A percentile compares a stretch with the other conserved stretches of the same genome.
Conservation (phyloP, 306 rosid genomes). For the Corylus heterophylla region DNA sequence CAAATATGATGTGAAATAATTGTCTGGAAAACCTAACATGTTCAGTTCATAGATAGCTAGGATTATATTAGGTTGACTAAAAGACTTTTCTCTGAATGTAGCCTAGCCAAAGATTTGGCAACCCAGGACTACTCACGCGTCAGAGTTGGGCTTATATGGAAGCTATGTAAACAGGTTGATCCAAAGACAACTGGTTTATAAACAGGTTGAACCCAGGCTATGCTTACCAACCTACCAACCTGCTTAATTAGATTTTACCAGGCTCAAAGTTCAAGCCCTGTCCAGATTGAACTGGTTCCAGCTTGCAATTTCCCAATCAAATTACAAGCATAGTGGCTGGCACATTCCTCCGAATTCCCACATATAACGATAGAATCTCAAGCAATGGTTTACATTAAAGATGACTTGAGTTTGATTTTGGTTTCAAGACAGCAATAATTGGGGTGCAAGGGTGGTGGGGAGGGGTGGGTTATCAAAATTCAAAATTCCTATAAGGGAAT, state of each 20-base stretch:
- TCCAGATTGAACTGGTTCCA: not conserved
- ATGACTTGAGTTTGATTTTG: not conserved
- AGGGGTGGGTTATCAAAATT: not conserved
- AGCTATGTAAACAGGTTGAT: not conserved
- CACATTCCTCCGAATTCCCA: not conserved
- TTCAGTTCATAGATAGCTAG: not conserved
- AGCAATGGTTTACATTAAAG: not conserved
- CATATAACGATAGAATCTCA: not conserved
- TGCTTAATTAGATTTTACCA: not conserved
- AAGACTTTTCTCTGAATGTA: not conserved
- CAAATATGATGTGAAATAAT: not conserved
- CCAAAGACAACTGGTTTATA: not conserved
- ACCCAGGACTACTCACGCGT: not conserved
- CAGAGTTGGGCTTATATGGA: not conserved
- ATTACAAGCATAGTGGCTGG: not conserved
- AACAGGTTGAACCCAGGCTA: not conserved
- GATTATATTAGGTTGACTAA: not conserved
- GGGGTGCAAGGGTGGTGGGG: not conserved
- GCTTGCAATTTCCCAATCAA: not conserved
- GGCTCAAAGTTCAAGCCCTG: not conserved
- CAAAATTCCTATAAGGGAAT: not conserved
- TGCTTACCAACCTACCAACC: not conserved
- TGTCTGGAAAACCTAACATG: not conserved
- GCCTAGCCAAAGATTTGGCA: not conserved
- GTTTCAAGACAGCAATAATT: not conserved